These are phyloP conservation scores for Colletotrichum sp. DNA, from an alignment of 2,329 filamentous ascomycete genomes.

Conservation along the genomic window DNA sequence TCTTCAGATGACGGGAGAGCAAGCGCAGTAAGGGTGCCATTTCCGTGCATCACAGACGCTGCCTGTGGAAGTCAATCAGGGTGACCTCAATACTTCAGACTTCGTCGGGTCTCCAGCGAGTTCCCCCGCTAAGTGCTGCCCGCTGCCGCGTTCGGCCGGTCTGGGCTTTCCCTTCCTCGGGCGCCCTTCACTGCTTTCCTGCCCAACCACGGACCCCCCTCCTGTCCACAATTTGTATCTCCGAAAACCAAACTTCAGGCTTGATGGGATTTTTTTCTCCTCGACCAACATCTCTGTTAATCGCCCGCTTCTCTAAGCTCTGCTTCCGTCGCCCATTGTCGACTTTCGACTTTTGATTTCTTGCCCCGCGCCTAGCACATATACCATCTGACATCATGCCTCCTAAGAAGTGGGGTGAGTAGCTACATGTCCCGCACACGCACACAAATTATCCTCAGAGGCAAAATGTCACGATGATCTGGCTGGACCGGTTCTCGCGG, in stretches of 20 bases:
- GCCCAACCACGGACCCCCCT: slow-evolving; percentile 18
- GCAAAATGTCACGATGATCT: slow-evolving; percentile 19
- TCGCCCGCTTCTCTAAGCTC: neutral
- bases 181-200: slow-evolving; percentile 9
- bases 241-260: neutral
- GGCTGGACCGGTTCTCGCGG: neutral
- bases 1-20: neutral
- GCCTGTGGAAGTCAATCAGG: neutral
- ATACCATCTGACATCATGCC: slow-evolving; percentile 42
- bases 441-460: slow-evolving; percentile 11
- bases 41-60: neutral
- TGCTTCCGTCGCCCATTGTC: neutral
- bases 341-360: neutral
- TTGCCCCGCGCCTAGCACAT: neutral
- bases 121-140: slow-evolving; percentile 1
- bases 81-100: neutral
- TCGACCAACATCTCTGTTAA: neutral
- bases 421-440: slow-evolving; percentile 16
- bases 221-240: slow-evolving; percentile 14
- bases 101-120: neutral
- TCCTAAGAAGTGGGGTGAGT: slow-evolving; percentile 50
- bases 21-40: neutral
- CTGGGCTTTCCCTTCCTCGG: slow-evolving; percentile 10
- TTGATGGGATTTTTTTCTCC: neutral
- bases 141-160: slow-evolving; percentile 10